These are phyloP conservation scores for Cyberlindnera sargentensis DNA, from an alignment of 805 yeast genomes.

Conservation along the genomic window DNA sequence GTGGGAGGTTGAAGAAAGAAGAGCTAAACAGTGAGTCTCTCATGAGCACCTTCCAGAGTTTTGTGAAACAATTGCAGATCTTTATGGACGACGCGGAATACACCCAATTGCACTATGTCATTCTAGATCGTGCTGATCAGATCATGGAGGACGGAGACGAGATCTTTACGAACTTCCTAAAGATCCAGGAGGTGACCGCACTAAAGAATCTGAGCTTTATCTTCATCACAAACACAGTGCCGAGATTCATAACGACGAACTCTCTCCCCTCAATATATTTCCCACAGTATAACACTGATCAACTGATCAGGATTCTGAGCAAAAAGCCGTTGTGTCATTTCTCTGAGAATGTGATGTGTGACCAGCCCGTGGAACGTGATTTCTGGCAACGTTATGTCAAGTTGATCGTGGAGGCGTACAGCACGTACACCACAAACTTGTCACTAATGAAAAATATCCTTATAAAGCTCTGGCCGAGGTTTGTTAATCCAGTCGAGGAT, in stretches of 20 bases:
- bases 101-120: conserved; percentile 16
- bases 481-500: conserved; percentile 13
- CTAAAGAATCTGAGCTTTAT: conserved; percentile 15
- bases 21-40: conserved; percentile 8
- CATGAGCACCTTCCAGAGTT: conserved; percentile 17
- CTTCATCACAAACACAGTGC: conserved; percentile 14
- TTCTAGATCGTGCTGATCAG: conserved; percentile 20
- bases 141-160: conserved; percentile 18
- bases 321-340: conserved; percentile 6
- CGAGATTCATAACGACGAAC: conserved; percentile 14
- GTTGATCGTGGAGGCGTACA: conserved; percentile 20
- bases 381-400: conserved; percentile 21
- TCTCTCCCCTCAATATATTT: conserved; percentile 16
- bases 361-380: background rate
- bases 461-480: conserved; percentile 18
- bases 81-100: conserved; percentile 7
- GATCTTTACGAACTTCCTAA: conserved; percentile 12
- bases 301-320: conserved; percentile 7
- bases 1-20: conserved; percentile 4
- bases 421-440: conserved; percentile 18
- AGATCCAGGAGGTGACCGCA: conserved; percentile 15
- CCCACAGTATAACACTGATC: conserved; percentile 12
- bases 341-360: conserved; percentile 3
- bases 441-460: conserved; percentile 12
- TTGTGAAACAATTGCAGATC: conserved; percentile 11